Base-by-base conservation (phyloP, 1,139 yeast species). In the Pichia sp. region DNA sequence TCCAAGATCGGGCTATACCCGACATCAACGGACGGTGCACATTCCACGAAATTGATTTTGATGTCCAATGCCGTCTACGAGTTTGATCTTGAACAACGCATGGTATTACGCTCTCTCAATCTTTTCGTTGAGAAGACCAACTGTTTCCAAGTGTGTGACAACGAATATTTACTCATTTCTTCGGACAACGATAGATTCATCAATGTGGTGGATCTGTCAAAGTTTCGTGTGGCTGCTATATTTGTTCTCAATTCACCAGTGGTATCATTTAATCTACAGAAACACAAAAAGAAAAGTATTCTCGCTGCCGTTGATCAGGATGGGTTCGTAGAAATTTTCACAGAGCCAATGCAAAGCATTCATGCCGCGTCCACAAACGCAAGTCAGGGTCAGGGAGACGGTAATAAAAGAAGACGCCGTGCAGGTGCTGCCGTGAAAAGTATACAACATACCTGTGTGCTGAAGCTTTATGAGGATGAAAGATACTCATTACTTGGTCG, bases 121-220 rank as follows among this genome's bases (percentile, higher is more conserved):
- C 27, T 75, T 15, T 44, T 65, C 26, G 59, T 70, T 8, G 55
- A 72, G 12, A 57, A 63, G 32, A 50, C 41, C 13, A 38, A 40
- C 16, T 34, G 40, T 26, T 40, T 28, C 12, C 35, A 44, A 30
- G 3, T 41, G 5, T 12, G 27, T 24, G 27, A 61, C 6, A 7
- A 12, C 12, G 75, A 68, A 34, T 30, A 29, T 15, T 71, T 83
- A 46, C 54, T 83, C 37, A 76, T 91, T 2, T 74, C 81, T 40
- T 93, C 96, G 1, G n/a, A n/a, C n/a, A 77, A 76, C 42, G 96
- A 87, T 56, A 69, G 96, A 49, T 85, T 84, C 54, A 67, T 86
- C 48, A 86, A 84, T 55, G 63, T 83, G 38, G 77, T 80, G 51
- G 76, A 80, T 14, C 46, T 76, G 9, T 48, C 62, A 10, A 63